Conservation (phyloP, 1,139 yeast genomes). For the Geotrichum citri-aurantii region DNA sequence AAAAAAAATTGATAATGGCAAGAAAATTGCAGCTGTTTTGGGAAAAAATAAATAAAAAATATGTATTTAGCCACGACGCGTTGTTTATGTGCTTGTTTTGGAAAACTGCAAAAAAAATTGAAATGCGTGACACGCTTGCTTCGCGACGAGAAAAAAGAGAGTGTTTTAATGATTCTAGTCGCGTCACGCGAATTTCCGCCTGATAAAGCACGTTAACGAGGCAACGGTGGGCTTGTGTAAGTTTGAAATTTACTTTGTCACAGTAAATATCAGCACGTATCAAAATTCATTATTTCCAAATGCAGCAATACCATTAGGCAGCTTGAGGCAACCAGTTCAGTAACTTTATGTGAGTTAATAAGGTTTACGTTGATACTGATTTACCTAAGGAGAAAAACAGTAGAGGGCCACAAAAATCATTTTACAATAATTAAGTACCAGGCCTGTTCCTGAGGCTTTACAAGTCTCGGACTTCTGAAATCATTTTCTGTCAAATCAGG, state of each 20-base stretch:
- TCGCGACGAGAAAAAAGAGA: too few species aligned
- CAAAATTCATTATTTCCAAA: neutral
- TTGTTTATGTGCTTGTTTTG: neutral
- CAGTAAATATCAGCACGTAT: neutral
- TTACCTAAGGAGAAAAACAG: neutral
- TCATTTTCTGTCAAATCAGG: neutral
- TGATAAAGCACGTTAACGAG: too few species aligned
- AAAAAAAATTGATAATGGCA: neutral
- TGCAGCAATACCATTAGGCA: neutral
- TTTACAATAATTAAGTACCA: too few species aligned
- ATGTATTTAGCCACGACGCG: neutral
- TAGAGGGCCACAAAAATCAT: neutral
- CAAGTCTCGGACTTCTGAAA: neutral
- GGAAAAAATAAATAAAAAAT: neutral
- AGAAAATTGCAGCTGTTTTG: neutral
- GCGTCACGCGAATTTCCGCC: too few species aligned
- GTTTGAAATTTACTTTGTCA: neutral
- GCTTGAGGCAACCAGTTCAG: neutral
- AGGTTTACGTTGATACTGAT: neutral
- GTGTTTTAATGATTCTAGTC: too few species aligned
- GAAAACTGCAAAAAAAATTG: neutral
- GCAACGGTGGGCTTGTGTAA: too few species aligned
- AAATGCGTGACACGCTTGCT: too few species aligned
- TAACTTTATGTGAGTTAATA: neutral
- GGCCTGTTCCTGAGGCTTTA: too few species aligned